phyloP scores from a whole-genome alignment of 306 rosid genomes.

The Castanea mollissima region DNA sequence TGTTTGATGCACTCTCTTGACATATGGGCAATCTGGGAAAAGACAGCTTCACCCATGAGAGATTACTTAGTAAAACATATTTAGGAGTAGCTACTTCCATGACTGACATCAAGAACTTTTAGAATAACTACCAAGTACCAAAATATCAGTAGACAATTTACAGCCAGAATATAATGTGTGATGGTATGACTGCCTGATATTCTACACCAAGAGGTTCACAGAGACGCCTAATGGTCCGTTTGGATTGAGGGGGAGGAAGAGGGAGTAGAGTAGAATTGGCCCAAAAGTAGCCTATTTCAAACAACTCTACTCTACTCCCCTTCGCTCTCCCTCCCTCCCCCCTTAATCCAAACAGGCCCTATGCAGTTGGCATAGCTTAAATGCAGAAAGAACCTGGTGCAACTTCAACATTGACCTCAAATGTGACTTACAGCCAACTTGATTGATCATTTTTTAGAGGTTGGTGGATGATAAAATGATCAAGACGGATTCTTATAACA shows the following conservation, averaged over 20 bases:
- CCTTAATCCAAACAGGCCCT: too few species aligned
- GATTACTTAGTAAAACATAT: slow-evolving; percentile 1
- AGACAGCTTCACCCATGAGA: slow-evolving; percentile 21
- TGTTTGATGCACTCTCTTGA: slow-evolving; percentile 52
- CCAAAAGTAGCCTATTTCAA: too few species aligned
- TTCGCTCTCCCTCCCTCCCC: too few species aligned
- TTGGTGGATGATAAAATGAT: not conserved
- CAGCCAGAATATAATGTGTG: not conserved
- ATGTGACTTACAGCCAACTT: not conserved
- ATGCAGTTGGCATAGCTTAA: not conserved
- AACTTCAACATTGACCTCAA: not conserved
- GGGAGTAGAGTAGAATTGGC: too few species aligned
- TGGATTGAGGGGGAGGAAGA: too few species aligned
- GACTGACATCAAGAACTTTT: not conserved
- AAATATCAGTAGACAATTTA: not conserved
- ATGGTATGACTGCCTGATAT: not conserved
- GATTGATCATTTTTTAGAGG: not conserved
- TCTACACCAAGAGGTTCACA: not conserved
- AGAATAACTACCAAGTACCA: not conserved
- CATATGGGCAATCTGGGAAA: slow-evolving; percentile 65
- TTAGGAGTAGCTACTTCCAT: not conserved
- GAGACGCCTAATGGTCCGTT: not conserved
- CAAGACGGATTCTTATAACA: not conserved
- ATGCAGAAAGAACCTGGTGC: not conserved
- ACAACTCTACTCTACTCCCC: too few species aligned